These are phyloP conservation scores for Arthrobotrys pseudoclavata DNA, from an alignment of 2,329 filamentous ascomycete genomes.

Conservation along the genomic window DNA sequence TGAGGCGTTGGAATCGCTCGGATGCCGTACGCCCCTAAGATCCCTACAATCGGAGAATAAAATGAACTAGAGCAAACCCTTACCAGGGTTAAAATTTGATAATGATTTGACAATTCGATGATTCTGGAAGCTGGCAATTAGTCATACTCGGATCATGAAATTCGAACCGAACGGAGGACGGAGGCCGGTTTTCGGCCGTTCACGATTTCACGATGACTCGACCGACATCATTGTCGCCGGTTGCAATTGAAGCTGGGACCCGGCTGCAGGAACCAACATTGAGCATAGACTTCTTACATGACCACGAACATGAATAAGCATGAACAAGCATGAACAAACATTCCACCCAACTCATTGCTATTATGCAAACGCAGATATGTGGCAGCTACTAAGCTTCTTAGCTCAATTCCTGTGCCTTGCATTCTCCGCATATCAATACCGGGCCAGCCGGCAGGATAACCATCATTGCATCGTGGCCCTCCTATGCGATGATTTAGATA, in stretches of 20 bases:
- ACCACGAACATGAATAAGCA: background rate
- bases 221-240: background rate
- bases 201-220: background rate
- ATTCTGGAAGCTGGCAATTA: slow-evolving; percentile 26
- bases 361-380: background rate
- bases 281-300: background rate
- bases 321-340: background rate
- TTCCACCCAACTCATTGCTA: slow-evolving; percentile 25
- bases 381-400: background rate
- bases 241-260: background rate
- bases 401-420: slow-evolving; percentile 21
- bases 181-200: slow-evolving; percentile 17
- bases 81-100: slow-evolving; percentile 8
- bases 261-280: slow-evolving; percentile 13
- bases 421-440: slow-evolving; percentile 21
- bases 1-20: slow-evolving; percentile 20
- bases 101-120: slow-evolving; percentile 24
- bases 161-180: background rate
- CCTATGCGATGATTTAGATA: slow-evolving; percentile 11
- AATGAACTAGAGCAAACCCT: background rate
- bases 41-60: slow-evolving; percentile 17
- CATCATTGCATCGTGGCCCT: slow-evolving; percentile 13
- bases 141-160: slow-evolving; percentile 11
- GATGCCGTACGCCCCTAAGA: background rate
- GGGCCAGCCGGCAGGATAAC: slow-evolving; percentile 2